Evolutionary conservation across 371 early-diverging fungal species (phyloP).

Genomic region (Lichtheimia ramosa): DNA sequence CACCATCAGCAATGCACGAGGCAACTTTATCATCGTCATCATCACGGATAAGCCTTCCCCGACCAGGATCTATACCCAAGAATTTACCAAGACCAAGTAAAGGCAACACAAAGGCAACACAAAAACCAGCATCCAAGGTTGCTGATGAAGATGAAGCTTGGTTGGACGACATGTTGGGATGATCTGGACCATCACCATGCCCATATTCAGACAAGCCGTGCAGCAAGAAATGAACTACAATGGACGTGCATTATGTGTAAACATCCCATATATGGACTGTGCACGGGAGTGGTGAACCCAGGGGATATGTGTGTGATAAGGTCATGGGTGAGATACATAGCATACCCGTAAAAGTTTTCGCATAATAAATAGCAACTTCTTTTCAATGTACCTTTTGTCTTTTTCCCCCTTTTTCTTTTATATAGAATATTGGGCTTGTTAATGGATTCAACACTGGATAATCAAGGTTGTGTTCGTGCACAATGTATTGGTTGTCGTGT

Average conservation of each 20-base stretch:
- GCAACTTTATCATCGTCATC: slow-evolving; percentile 7
- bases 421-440: neutral
- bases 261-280: too few relatives aligned
- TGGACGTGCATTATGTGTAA: too few relatives aligned
- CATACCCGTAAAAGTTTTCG: neutral
- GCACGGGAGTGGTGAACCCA: too few relatives aligned
- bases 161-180: slow-evolving; percentile 43
- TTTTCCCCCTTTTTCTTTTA: neutral
- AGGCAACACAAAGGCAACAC: neutral
- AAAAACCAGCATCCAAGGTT: slow-evolving; percentile 3
- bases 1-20: neutral
- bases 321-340: slow-evolving; percentile 3
- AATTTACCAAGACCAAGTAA: slow-evolving; percentile 3
- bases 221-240: neutral
- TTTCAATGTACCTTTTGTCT: too few relatives aligned
- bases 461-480: neutral
- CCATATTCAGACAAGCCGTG: neutral
- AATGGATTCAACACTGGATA: too few relatives aligned
- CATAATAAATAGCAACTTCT: too few relatives aligned
- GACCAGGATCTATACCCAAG: too few relatives aligned
- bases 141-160: slow-evolving; percentile 41
- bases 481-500: neutral
- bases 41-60: neutral
- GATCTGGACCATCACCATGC: slow-evolving; percentile 10
- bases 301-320: neutral